Percentiles rank a stretch among this genome's conserved stretches.
These are phyloP conservation scores for Alternaria sp. DNA, from an alignment of 2,329 filamentous ascomycete genomes.

Conservation along the genomic window DNA sequence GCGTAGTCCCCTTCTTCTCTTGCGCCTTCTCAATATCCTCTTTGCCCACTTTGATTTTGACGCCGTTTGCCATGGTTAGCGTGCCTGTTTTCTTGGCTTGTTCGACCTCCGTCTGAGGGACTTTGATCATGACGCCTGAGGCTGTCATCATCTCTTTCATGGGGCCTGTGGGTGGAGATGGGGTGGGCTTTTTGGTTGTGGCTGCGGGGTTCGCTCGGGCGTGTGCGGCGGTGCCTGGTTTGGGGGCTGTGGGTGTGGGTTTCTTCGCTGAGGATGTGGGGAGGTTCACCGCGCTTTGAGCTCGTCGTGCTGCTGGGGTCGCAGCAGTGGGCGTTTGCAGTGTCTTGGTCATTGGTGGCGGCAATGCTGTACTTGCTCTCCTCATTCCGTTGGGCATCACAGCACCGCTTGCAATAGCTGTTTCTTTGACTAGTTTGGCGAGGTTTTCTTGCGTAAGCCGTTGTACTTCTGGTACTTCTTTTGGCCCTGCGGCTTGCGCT, in stretches of 20 bases:
- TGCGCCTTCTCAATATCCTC: conserved; percentile 42
- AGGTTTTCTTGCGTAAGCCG: conserved; percentile 47
- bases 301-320: conserved; percentile 18
- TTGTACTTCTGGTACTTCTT: conserved; percentile 35
- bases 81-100: conserved; percentile 42
- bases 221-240: conserved; percentile 17
- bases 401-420: conserved; percentile 44
- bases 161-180: conserved; percentile 24
- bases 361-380: conserved; percentile 37
- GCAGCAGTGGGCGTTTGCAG: conserved; percentile 22
- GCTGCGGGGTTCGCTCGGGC: conserved; percentile 8
- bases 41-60: conserved; percentile 39
- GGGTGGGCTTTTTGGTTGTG: conserved; percentile 17
- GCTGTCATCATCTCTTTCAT: conserved; percentile 40
- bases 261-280: conserved; percentile 22
- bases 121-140: conserved; percentile 43
- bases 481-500: conserved; percentile 34
- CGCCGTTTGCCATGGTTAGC: conserved; percentile 37
- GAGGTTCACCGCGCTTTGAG: conserved; percentile 34
- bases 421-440: conserved; percentile 47
- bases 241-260: conserved; percentile 6
- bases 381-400: conserved; percentile 40
- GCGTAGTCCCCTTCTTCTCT: conserved; percentile 30
- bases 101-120: conserved; percentile 37
- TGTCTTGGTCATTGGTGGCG: conserved; percentile 31